Evolutionary conservation across 2,329 filamentous ascomycete genomes (phyloP).

Genomic region (Seiridium unicorne): DNA sequence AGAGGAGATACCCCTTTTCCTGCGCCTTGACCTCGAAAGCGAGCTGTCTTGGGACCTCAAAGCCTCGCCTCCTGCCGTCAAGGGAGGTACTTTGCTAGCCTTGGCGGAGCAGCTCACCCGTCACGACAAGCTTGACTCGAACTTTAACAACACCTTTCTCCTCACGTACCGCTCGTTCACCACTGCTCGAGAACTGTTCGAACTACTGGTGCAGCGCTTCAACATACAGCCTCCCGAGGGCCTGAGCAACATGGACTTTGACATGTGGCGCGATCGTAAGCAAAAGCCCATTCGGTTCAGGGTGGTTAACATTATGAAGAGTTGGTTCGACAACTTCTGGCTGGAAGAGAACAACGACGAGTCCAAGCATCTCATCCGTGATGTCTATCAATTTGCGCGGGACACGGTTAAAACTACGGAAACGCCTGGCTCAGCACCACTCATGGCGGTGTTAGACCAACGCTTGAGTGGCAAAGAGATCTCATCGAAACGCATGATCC

Average conservation of each 20-base stretch:
- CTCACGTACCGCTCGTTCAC: constrained; percentile 97
- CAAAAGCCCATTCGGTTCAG: constrained; percentile 95
- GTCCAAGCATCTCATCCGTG: constrained; percentile 79
- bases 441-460: constrained; percentile 87
- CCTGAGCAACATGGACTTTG: constrained; percentile 71
- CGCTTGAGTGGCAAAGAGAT: constrained; percentile 85
- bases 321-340: constrained; percentile 98
- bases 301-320: constrained; percentile 96
- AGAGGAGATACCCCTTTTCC: constrained; percentile 80
- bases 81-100: constrained; percentile 84
- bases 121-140: constrained; percentile 92
- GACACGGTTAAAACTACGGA: constrained; percentile 92
- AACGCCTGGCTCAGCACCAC: constrained; percentile 79
- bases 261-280: constrained; percentile 88
- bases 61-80: constrained; percentile 70
- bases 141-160: constrained; percentile 96
- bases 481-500: constrained; percentile 79
- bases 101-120: constrained; percentile 93
- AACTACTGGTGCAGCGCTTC: constrained; percentile 88
- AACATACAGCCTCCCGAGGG: constrained; percentile 88
- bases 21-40: constrained; percentile 82
- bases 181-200: constrained; percentile 83
- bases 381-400: constrained; percentile 87
- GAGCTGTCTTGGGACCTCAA: constrained; percentile 92
- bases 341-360: constrained; percentile 91